These are phyloP conservation scores for Camellia japonica DNA, from an alignment of 148 eudicot species.

Conservation along the genomic window DNA sequence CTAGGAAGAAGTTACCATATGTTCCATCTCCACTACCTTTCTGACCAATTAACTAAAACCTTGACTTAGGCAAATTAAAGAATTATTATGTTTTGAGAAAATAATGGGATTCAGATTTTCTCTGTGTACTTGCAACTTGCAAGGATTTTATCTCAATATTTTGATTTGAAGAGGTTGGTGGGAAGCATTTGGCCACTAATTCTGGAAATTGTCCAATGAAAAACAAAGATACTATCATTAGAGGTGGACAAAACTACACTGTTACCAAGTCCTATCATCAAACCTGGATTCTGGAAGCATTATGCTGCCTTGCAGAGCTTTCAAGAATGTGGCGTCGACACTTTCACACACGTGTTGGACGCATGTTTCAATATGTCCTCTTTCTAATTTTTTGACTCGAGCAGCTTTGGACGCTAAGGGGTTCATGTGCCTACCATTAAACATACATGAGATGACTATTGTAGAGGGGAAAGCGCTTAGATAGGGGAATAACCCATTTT, in stretches of 20 bases:
- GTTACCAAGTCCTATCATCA: neutral
- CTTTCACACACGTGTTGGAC: no score
- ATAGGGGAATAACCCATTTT: no score
- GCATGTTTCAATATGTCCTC: no score
- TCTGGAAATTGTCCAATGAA: neutral
- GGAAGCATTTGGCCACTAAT: neutral
- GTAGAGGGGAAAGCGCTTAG: no score
- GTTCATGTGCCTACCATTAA: no score
- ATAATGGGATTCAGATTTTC: neutral
- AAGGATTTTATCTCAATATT: neutral
- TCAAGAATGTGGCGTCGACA: no score
- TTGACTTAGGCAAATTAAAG: neutral
- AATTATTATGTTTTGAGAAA: constrained; percentile 2
- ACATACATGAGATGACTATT: no score
- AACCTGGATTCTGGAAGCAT: neutral
- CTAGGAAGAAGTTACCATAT: neutral
- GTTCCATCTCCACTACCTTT: constrained; percentile 4
- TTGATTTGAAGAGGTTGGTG: neutral
- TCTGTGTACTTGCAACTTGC: neutral
- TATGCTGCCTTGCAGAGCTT: neutral
- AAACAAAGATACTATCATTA: neutral
- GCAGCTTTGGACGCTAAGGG: no score
- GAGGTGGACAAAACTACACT: neutral
- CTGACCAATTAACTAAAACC: neutral
- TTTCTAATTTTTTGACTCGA: no score